Base-by-base conservation (phyloP, 2,329 filamentous ascomycete species). In the Aspergillus fischeri region DNA sequence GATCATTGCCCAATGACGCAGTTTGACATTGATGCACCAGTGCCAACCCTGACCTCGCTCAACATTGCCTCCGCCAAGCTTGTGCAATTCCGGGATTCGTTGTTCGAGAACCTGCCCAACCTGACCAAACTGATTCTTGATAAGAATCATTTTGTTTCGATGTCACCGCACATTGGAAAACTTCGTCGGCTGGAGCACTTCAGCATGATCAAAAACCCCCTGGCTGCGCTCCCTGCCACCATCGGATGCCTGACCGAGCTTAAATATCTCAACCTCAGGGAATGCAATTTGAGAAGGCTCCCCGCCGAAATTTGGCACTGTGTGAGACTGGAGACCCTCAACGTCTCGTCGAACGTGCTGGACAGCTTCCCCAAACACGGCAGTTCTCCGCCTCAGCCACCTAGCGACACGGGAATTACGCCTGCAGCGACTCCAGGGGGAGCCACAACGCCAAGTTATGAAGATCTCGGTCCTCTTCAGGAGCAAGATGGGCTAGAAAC, bases 281-380 rank as follows among this genome's bases (percentile, higher is more conserved):
- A 94, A 69, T 99, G 97, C 78, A 99, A 97, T 69, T 83, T 99
- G 57, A 89, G 88, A 63, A 89, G 88, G 67, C 80, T 99, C 32
- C 94, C 94, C 1, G 86, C 90, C 69, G 94, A 99, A 70, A 83
- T 99, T n/a, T 99, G 94, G 94, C 93, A 91, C 81, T 93, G 93
- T 52, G 88, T 88, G 65, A 92, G 89, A 70, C 77, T 99, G 54
- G 92, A 97, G 73, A 93, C 89, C 0, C 83, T 99, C 58, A 99
- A 99, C 66, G 87, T 96, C 11, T 97, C 93, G 0, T 97, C 94
- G 10, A 99, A 99, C 65, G 88, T 97, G 6, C 81, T 99, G 21
- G 89, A 92, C 52, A 86, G 85, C 44, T 97, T 99, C 70, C 94
- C 94, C 1, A 97, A 96, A 70, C 91, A 91, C 24, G 80, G 80